Evolutionary conservation across 2,329 filamentous ascomycete species (phyloP).

Genomic region (Pseudogymnoascus sp.): DNA sequence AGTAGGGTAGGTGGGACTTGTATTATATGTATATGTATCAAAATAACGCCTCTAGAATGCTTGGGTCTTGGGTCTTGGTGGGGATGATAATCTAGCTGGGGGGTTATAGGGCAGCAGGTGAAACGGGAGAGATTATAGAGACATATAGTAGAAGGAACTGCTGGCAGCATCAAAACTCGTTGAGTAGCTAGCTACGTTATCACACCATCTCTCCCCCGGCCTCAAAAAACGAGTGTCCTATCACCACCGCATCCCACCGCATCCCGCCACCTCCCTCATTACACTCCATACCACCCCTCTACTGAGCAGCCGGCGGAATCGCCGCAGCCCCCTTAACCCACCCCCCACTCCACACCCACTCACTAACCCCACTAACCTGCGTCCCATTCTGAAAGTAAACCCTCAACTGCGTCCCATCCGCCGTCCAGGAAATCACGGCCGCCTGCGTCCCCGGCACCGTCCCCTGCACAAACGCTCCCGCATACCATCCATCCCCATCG

Average conservation of each 20-base stretch:
- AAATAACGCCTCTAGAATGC: not conserved
- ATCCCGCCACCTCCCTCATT: not conserved
- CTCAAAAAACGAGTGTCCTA: not conserved
- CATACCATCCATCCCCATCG: constrained; percentile 12
- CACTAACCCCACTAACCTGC: constrained; percentile 10
- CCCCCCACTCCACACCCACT: constrained; percentile 9
- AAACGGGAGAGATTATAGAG: not conserved
- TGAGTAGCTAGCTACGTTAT: not conserved
- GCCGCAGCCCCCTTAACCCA: not conserved
- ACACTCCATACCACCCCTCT: not conserved
- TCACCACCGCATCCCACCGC: not conserved
- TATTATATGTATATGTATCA: not conserved
- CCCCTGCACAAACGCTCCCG: constrained; percentile 12
- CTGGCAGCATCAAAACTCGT: not conserved
- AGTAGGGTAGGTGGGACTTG: not conserved
- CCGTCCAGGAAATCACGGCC: not conserved
- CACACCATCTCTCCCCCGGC: not conserved
- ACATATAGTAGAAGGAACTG: not conserved
- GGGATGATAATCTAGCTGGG: not conserved
- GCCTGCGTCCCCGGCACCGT: constrained; percentile 9
- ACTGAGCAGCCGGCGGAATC: not conserved
- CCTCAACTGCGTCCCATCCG: not conserved
- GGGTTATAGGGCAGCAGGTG: not conserved
- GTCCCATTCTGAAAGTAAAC: constrained; percentile 17
- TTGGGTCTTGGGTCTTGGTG: not conserved